Evolutionary conservation across 2,329 filamentous ascomycete species (phyloP), one percentile per base, ranked within the genome.

Genomic region (Aaosphaeria pasadenensis): DNA sequence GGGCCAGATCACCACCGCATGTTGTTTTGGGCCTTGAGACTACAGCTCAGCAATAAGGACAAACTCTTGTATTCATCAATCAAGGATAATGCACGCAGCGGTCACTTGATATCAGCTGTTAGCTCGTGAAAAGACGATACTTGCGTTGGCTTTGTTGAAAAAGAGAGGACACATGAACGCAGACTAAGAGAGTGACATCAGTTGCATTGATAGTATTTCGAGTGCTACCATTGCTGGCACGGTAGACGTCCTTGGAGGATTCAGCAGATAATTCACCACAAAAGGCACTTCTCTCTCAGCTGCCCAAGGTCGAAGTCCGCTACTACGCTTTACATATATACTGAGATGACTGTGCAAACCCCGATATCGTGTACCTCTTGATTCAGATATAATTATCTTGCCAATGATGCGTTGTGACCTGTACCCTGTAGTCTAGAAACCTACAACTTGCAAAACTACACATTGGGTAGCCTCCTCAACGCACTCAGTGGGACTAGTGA

Each of bases 231-330:
- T 56, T 2, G 50, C 54, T 4, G 54, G 54, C 7, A 67, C 47
- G 30, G 43, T 43, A 0, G 60, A 66, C 48, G 66, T 63, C 5
- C 63, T 75, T 7, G 48, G 62, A 0, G 56, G 63, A 38, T 42
- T 62, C 3, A 59, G 62, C 24, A 28, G 4, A 7, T 42, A 50
- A 33, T 45, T 50, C 5, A 38, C 49, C 11, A 40, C 24, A 5
- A 44, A 47, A 24, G 45, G 33, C 0, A 47, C 42, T 11, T 54
- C n/a, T 52, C 30, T 47, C 32, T 4, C 38, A 45, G 6, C 6
- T 32, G 5, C 39, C 50, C 4, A 46, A 42, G 33, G 51, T 54
- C 11, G 63, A 71, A 24, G 7, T 43, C 6, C 13, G 17, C 28
- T 43, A 43, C 29, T 29, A 43, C 41, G 28, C 41, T 6, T 7